These are phyloP conservation scores for Ministeria vibrans DNA, from an alignment of 78 protist species.

Conservation along the genomic window DNA sequence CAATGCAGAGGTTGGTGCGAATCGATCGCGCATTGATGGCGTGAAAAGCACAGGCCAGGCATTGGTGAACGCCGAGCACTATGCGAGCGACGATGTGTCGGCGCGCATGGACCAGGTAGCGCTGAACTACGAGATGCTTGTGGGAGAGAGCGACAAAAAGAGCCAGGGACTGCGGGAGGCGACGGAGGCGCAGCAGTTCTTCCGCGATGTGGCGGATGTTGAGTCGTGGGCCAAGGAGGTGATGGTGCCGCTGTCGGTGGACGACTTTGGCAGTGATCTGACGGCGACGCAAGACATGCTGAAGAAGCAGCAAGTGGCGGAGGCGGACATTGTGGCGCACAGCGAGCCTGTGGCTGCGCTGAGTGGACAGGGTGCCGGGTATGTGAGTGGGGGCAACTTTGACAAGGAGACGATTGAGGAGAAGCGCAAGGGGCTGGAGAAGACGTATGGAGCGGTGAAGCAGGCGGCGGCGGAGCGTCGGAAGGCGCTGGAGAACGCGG, in stretches of 20 bases:
- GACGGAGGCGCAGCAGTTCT: not conserved
- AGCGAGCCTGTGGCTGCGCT: not conserved
- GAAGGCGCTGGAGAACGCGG: not conserved
- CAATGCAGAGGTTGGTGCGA: not conserved
- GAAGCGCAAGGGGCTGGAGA: not conserved
- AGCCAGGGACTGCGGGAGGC: not conserved
- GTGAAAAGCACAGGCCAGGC: not conserved
- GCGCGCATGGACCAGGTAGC: not conserved
- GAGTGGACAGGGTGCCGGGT: not conserved
- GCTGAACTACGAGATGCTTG: not conserved
- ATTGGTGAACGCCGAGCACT: not conserved
- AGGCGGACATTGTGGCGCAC: not conserved
- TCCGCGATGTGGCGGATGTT: not conserved
- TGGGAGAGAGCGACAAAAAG: not conserved
- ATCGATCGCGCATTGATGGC: not conserved
- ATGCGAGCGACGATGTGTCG: not conserved
- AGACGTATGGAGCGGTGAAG: not conserved
- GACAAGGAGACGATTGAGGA: not conserved
- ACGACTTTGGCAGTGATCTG: not conserved
- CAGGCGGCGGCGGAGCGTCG: not conserved
- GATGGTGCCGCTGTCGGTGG: not conserved
- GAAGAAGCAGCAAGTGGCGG: not conserved
- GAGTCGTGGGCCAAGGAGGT: not conserved
- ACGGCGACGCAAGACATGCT: not conserved
- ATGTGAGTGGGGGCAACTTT: not conserved